phyloP scores from a whole-genome alignment of 2,329 filamentous ascomycete genomes.

The Cytospora piceae region DNA sequence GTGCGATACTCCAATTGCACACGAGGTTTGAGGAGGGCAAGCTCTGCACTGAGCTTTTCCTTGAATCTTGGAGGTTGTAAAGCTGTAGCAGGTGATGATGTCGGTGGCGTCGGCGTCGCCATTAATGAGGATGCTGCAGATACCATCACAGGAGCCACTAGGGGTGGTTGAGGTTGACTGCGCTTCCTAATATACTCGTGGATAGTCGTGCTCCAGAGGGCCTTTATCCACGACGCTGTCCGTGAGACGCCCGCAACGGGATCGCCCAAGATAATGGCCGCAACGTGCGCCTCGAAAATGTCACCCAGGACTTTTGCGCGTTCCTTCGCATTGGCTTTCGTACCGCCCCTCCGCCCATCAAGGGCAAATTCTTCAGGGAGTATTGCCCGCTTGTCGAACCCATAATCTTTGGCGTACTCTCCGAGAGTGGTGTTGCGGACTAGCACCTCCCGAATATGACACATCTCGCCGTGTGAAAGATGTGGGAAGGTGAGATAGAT shows the following conservation, averaged over 20 bases:
- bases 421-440: slow-evolving; percentile 81
- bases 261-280: slow-evolving; percentile 73
- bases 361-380: slow-evolving; percentile 54
- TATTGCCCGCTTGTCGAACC: slow-evolving; percentile 66
- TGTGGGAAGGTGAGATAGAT: slow-evolving; percentile 73
- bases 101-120: slow-evolving; percentile 38
- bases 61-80: slow-evolving; percentile 45
- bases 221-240: slow-evolving; percentile 72
- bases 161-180: slow-evolving; percentile 9
- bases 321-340: slow-evolving; percentile 51
- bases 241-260: slow-evolving; percentile 62
- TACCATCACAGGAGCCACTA: slow-evolving; percentile 26
- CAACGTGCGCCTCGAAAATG: slow-evolving; percentile 89
- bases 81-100: not conserved
- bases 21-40: slow-evolving; percentile 22
- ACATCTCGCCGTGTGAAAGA: slow-evolving; percentile 68
- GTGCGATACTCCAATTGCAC: slow-evolving; percentile 27
- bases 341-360: slow-evolving; percentile 42
- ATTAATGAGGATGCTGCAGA: slow-evolving; percentile 51
- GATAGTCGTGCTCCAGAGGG: slow-evolving; percentile 73
- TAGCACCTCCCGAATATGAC: slow-evolving; percentile 76
- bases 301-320: slow-evolving; percentile 79
- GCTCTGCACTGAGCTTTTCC: slow-evolving; percentile 46
- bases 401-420: slow-evolving; percentile 70
- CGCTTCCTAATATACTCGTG: slow-evolving; percentile 52